These are phyloP conservation scores for Talaromyces sp. DNA, from an alignment of 2,329 filamentous ascomycete genomes.

Conservation along the genomic window DNA sequence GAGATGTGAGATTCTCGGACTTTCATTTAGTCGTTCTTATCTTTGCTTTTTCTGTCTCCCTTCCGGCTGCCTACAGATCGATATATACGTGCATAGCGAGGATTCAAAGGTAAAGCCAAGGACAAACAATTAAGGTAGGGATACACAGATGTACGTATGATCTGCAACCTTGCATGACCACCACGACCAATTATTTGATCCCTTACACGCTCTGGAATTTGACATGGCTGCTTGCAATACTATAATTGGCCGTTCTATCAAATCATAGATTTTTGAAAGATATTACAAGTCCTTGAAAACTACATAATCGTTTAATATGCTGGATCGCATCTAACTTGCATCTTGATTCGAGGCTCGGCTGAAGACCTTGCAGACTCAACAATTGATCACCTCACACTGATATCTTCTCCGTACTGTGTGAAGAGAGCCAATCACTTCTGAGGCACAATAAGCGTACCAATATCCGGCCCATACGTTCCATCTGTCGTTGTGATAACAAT, in stretches of 20 bases:
- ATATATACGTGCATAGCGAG: not conserved
- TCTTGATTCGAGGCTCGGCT: not conserved
- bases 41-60: not conserved
- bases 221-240: not conserved
- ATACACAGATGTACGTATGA: not conserved
- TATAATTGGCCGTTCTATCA: not conserved
- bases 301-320: not conserved
- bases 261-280: not conserved
- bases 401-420: not conserved
- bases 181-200: conserved; percentile 21
- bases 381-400: not conserved
- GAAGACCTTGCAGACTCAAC: not conserved
- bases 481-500: conserved; percentile 2
- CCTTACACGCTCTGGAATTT: conserved; percentile 51
- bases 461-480: conserved; percentile 13
- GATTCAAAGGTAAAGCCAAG: not conserved
- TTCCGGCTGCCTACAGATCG: not conserved
- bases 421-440: not conserved
- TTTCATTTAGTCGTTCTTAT: not conserved
- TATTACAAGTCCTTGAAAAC: not conserved
- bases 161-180: conserved; percentile 1
- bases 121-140: not conserved
- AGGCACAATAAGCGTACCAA: conserved; percentile 8
- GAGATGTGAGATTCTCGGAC: not conserved
- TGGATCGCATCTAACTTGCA: not conserved